These are phyloP conservation scores for Astrothelium subdiscretum DNA, from an alignment of 495 filamentous ascomycete species.

Conservation along the genomic window DNA sequence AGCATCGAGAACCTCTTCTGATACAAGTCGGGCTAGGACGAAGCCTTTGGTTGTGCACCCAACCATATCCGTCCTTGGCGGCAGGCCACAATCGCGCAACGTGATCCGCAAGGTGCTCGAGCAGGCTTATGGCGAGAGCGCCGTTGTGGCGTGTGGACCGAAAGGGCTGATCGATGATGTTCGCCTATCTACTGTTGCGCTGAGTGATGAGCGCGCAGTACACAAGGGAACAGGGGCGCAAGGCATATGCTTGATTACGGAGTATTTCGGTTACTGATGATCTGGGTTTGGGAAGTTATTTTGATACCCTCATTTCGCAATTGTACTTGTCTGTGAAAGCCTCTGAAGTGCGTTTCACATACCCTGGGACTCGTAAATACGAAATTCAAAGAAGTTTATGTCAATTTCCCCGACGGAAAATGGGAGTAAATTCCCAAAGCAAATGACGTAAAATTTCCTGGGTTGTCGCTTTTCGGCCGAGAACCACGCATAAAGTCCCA, in stretches of 20 bases:
- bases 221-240: slow-evolving; percentile 87
- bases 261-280: slow-evolving; percentile 30
- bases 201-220: slow-evolving; percentile 78
- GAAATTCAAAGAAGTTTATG: too few species aligned
- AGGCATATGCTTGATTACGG: slow-evolving; percentile 47
- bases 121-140: slow-evolving; percentile 66
- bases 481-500: too few species aligned
- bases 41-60: slow-evolving; percentile 15
- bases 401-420: too few species aligned
- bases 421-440: too few species aligned
- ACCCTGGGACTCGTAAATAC: too few species aligned
- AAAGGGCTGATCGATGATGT: slow-evolving; percentile 51
- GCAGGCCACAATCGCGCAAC: slow-evolving; percentile 32
- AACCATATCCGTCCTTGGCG: slow-evolving; percentile 22
- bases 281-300: not conserved
- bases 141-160: slow-evolving; percentile 74
- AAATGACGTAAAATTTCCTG: too few species aligned
- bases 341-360: too few species aligned
- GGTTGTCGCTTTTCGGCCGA: too few species aligned
- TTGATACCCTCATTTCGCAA: not conserved
- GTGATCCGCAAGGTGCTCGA: slow-evolving; percentile 52
- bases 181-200: slow-evolving; percentile 50
- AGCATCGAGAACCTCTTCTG: not conserved
- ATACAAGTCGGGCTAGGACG: not conserved
- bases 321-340: too few species aligned